Conservation (phyloP, 306 rosid species). For the Calophaca sinica region DNA sequence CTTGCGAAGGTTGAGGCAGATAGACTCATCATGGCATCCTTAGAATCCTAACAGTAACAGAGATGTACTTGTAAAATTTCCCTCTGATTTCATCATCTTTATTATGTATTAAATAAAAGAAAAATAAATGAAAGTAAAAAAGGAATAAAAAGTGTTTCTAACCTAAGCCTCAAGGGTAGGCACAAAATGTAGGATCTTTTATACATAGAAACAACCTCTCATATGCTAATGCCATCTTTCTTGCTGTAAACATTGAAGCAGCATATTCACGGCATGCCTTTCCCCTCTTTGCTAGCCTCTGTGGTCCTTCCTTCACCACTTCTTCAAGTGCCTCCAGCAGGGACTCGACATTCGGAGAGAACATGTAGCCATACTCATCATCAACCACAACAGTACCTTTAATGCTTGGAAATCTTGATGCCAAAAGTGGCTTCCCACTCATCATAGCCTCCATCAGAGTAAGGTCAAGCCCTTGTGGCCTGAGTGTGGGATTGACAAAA, state of each 20-base stretch:
- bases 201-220: constrained; percentile 80
- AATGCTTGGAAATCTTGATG: constrained; percentile 83
- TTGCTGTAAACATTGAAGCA: constrained; percentile 70
- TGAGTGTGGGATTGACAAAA: constrained; percentile 75
- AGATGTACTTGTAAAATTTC: background rate
- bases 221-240: constrained; percentile 80
- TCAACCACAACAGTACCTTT: constrained; percentile 74
- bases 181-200: constrained; percentile 60
- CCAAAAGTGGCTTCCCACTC: constrained; percentile 78
- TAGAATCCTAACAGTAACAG: background rate
- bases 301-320: constrained; percentile 65
- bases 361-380: constrained; percentile 76
- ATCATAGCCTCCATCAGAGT: constrained; percentile 88
- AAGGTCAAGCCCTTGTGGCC: constrained; percentile 87
- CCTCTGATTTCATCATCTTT: constrained; percentile 19
- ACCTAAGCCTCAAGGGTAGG: constrained; percentile 55
- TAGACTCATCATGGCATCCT: background rate
- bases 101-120: constrained; percentile 1
- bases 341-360: constrained; percentile 77
- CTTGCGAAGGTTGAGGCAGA: background rate
- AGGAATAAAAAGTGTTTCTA: background rate
- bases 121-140: constrained; percentile 16
- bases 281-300: constrained; percentile 65
- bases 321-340: constrained; percentile 64
- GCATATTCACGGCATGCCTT: constrained; percentile 69